A percentile compares a stretch with the other conserved stretches of the same genome.
These are phyloP conservation scores for Solanum medicagineum DNA, from an alignment of 257 asterid species.

Conservation along the genomic window DNA sequence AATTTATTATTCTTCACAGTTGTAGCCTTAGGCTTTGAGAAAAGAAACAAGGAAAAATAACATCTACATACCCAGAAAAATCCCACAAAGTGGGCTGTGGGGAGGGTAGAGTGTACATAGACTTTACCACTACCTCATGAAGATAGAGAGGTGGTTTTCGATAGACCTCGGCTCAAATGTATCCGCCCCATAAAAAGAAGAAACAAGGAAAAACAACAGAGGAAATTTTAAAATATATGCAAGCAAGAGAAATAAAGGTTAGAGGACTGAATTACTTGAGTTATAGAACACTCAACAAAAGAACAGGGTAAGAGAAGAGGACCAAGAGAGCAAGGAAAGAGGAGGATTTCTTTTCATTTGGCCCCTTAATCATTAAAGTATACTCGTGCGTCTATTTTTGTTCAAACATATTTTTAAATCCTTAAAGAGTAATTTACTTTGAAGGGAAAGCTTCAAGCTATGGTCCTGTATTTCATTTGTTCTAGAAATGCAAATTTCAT, in stretches of 20 bases:
- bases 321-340: background rate
- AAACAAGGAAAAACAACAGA: background rate
- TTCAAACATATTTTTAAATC: background rate
- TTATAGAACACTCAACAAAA: background rate
- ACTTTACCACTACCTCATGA: too few species aligned
- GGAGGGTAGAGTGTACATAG: too few species aligned
- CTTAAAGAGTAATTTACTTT: background rate
- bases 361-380: background rate
- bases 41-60: background rate
- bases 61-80: background rate
- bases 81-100: too few species aligned
- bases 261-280: background rate
- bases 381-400: background rate
- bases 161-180: too few species aligned
- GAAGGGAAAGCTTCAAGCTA: background rate
- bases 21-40: background rate
- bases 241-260: background rate
- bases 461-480: background rate
- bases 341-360: background rate
- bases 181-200: background rate
- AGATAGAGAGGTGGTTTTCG: too few species aligned
- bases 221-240: background rate
- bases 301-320: background rate
- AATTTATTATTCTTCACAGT: background rate
- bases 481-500: background rate